Percentiles rank a stretch among this genome's conserved stretches.
These are phyloP conservation scores for Candida oleophila DNA, from an alignment of 805 yeast species.

Conservation along the genomic window DNA sequence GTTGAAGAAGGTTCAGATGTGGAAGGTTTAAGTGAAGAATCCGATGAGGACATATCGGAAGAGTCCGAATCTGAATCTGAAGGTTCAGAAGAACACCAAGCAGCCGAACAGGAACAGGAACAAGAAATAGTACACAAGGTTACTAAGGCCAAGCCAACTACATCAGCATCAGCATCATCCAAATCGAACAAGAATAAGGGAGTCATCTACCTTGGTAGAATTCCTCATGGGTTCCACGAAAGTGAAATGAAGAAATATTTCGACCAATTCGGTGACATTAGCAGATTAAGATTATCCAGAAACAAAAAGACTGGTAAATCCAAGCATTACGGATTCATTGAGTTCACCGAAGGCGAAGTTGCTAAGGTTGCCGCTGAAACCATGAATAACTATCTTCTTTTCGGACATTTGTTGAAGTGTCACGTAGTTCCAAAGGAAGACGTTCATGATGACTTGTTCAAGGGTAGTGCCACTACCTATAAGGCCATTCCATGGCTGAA, in stretches of 20 bases:
- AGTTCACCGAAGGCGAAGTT: conserved; percentile 70
- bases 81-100: conserved; percentile 26
- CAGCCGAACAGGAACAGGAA: conserved; percentile 14
- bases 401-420: conserved; percentile 80
- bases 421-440: conserved; percentile 54
- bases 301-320: conserved; percentile 88
- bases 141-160: conserved; percentile 16
- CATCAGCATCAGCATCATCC: neutral
- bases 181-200: conserved; percentile 43
- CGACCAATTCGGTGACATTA: conserved; percentile 84
- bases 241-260: conserved; percentile 76
- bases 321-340: conserved; percentile 88
- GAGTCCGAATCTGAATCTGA: conserved; percentile 18
- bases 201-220: conserved; percentile 84
- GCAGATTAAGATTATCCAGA: conserved; percentile 77
- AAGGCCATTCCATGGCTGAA: conserved; percentile 60
- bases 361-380: conserved; percentile 91
- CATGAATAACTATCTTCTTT: conserved; percentile 89
- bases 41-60: conserved; percentile 19
- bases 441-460: conserved; percentile 58
- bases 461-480: conserved; percentile 53
- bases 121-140: conserved; percentile 19
- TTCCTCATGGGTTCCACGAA: conserved; percentile 92
- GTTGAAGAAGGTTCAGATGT: conserved; percentile 16
- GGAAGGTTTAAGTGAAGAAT: conserved; percentile 17